Base-by-base conservation (phyloP, 1,284 basidiomycete genomes). In the Ceratobasidium sp. region DNA sequence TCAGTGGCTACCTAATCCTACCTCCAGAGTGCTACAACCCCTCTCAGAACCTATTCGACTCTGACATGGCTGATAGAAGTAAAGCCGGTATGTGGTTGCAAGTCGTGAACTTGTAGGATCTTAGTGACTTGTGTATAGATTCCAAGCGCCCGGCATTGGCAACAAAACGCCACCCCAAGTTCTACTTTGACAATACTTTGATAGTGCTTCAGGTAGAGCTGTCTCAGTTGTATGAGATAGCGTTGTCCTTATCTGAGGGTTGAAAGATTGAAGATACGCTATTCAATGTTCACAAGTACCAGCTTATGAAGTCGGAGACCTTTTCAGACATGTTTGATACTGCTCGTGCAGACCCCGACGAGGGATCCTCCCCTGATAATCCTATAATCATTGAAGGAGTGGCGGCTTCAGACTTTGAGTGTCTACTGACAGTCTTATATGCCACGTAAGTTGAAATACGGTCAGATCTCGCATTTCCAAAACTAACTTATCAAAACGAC, bases 271-370 rank as follows among this genome's bases (percentile, higher is more conserved):
- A 48, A 48, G 17, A 48, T 48, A 48, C 46, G 46, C 17, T 42
- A 10, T 70, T 70, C 67, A 70, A 57, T 17, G 67, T 70, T 17
- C 67, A 74, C 48, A 74, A 74, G 44, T 65, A 74, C 33, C 71
- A 74, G 28, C 61, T 74, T 3, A 52, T 64, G 46, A 65, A 74
- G 46, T 74, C 71, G 28, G 71, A 74, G 48, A 54, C 61, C 7
- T 74, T 74, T 42, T 52, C 61, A 12, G 61, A 74, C 44, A 74
- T 74, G 71, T 74, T 74, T 28, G 13, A 2, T 10, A 28, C 61
- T 10, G 33, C 61, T 13, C n/a, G 54, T 10, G 42, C 28, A 13
- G 44, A 62, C 26, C 28, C 44, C 3, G 57, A 73, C 7, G 71
- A 74, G 48, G 71, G 71, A 3, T 50, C 71, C 15, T 64, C 59